Evolutionary conservation across 352 stramenopile genomes (phyloP).

Genomic region (Pythium rhizo-oryzae): DNA sequence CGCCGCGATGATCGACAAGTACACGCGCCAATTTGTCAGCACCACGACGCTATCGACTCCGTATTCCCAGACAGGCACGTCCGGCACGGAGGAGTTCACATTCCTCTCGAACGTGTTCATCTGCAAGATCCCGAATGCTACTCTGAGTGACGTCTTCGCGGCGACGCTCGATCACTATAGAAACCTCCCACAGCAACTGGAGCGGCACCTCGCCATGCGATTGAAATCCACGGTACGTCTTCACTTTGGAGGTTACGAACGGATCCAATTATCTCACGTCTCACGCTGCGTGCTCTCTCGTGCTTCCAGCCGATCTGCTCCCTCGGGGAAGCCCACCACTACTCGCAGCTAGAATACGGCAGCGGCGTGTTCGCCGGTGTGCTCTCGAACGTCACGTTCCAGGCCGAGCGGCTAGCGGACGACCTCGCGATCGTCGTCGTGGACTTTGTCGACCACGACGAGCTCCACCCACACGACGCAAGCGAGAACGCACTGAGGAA

Average conservation of each 20-base stretch:
- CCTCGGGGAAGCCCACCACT: slow-evolving; percentile 37
- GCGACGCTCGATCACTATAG: slow-evolving; percentile 39
- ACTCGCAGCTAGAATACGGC: slow-evolving; percentile 40
- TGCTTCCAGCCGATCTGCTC: slow-evolving; percentile 30
- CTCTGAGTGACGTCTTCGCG: slow-evolving; percentile 40
- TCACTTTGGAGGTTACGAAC: not conserved
- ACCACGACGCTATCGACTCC: slow-evolving; percentile 38
- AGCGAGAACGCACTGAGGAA: slow-evolving; percentile 34
- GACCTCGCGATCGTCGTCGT: slow-evolving; percentile 39
- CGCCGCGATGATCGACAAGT: slow-evolving; percentile 37
- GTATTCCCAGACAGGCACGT: slow-evolving; percentile 43
- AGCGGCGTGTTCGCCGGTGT: slow-evolving; percentile 48
- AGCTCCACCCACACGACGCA: slow-evolving; percentile 36
- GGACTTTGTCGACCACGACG: slow-evolving; percentile 52
- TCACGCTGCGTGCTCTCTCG: not conserved
- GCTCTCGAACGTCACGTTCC: slow-evolving; percentile 39
- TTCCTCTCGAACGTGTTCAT: slow-evolving; percentile 60
- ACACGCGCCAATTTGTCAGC: slow-evolving; percentile 40
- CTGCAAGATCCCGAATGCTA: slow-evolving; percentile 47
- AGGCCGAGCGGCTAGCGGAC: slow-evolving; percentile 36
- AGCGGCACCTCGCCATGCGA: slow-evolving; percentile 41
- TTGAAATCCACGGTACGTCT: slow-evolving; percentile 29
- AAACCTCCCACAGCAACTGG: slow-evolving; percentile 37
- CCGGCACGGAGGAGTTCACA: slow-evolving; percentile 31
- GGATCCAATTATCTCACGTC: not conserved